Evolutionary conservation across 2,329 filamentous ascomycete genomes (phyloP).

Genomic region (Epichloe amarillans): DNA sequence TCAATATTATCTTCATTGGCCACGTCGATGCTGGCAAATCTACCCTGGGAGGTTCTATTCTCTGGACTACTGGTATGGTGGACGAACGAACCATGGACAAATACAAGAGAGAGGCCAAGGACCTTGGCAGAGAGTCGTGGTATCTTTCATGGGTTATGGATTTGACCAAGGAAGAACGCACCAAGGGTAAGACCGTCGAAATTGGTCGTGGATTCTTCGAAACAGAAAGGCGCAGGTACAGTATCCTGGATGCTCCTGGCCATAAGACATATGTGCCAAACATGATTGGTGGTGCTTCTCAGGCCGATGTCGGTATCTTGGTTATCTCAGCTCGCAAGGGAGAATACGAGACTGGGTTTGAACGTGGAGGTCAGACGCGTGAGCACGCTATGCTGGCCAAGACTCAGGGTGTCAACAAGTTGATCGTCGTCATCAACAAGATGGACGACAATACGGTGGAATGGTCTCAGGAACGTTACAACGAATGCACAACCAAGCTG

Average conservation of each 20-base stretch:
- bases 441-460: conserved; percentile 97
- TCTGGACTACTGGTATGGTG: conserved; percentile 96
- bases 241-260: conserved; percentile 88
- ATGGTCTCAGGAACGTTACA: conserved; percentile 87
- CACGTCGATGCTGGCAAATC: conserved; percentile 98
- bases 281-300: conserved; percentile 94
- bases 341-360: conserved; percentile 97
- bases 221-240: conserved; percentile 91
- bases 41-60: conserved; percentile 82
- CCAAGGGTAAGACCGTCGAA: conserved; percentile 96
- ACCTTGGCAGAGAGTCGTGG: conserved; percentile 93
- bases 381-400: conserved; percentile 97
- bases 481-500: conserved; percentile 86
- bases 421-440: conserved; percentile 93
- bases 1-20: conserved; percentile 96
- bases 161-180: conserved; percentile 88
- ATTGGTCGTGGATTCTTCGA: conserved; percentile 94
- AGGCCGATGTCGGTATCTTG: conserved; percentile 86
- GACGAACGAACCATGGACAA: conserved; percentile 97
- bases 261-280: conserved; percentile 97
- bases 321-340: conserved; percentile 96
- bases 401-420: conserved; percentile 95
- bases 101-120: conserved; percentile 93
- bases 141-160: conserved; percentile 98
- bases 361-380: conserved; percentile 87